Evolutionary conservation across 2,329 filamentous ascomycete species (phyloP).

Genomic region (Tolypocladium ophioglossoides): DNA sequence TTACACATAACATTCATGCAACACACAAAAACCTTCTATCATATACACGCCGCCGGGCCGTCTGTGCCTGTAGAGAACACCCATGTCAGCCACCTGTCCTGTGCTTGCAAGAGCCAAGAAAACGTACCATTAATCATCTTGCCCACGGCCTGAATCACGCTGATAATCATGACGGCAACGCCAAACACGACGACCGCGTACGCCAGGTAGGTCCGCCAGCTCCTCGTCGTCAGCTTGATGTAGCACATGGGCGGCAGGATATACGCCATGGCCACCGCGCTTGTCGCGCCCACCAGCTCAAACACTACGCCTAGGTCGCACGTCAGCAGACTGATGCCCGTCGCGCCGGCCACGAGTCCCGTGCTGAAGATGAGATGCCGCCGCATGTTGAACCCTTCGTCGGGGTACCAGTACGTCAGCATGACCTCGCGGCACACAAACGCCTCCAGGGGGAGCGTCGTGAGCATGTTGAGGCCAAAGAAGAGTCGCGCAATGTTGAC

Average conservation of each 20-base stretch:
- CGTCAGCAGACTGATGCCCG: constrained; percentile 69
- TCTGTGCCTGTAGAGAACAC: constrained; percentile 4
- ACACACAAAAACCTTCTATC: neutral
- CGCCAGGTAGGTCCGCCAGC: constrained; percentile 63
- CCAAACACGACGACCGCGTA: constrained; percentile 71
- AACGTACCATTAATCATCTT: constrained; percentile 50
- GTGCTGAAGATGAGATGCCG: constrained; percentile 84
- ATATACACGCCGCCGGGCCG: constrained; percentile 5
- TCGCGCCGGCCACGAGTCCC: constrained; percentile 66
- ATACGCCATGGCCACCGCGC: constrained; percentile 87
- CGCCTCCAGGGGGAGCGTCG: constrained; percentile 87
- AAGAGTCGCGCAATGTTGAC: constrained; percentile 91
- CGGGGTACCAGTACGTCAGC: constrained; percentile 67
- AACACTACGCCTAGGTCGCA: constrained; percentile 93
- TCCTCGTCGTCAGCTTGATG: constrained; percentile 75
- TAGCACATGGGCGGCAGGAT: constrained; percentile 93
- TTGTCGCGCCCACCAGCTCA: constrained; percentile 91
- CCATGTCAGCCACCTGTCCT: neutral
- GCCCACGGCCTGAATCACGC: constrained; percentile 57
- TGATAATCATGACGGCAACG: constrained; percentile 68
- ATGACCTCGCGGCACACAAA: constrained; percentile 98
- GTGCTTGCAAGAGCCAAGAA: neutral
- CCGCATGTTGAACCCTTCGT: constrained; percentile 67
- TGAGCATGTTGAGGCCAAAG: constrained; percentile 98
- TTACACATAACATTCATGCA: neutral